Percentiles rank a stretch among this genome's conserved stretches.
These are phyloP conservation scores for Seiridium cupressi DNA, from an alignment of 2,329 filamentous ascomycete species.

Conservation along the genomic window DNA sequence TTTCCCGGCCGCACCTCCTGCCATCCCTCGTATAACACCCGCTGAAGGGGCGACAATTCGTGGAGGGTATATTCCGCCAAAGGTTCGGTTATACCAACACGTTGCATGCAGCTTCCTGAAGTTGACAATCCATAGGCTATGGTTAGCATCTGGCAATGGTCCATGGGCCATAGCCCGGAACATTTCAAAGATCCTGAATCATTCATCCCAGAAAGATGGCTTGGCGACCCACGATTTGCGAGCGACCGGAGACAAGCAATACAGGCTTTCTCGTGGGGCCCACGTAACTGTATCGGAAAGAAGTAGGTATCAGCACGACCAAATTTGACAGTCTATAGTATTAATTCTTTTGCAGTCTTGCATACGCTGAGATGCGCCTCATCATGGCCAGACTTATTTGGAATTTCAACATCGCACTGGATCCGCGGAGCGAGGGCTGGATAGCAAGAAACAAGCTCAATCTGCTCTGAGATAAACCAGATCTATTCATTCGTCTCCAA, in stretches of 20 bases:
- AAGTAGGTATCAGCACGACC: background rate
- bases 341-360: background rate
- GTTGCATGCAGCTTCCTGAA: background rate
- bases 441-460: background rate
- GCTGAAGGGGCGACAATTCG: background rate
- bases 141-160: background rate
- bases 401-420: conserved; percentile 8
- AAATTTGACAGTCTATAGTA: background rate
- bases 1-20: background rate
- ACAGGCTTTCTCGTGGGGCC: background rate
- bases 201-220: background rate
- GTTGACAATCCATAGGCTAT: background rate
- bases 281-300: background rate
- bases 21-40: background rate
- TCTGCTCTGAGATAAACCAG: background rate
- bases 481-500: background rate
- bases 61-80: background rate
- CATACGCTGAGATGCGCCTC: background rate
- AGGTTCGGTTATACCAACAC: background rate
- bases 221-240: background rate
- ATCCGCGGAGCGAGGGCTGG: background rate
- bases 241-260: background rate
- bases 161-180: background rate
- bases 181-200: background rate
- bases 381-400: background rate